Conservation (phyloP, 2,329 filamentous ascomycete species). For the Penicillium sp. region DNA sequence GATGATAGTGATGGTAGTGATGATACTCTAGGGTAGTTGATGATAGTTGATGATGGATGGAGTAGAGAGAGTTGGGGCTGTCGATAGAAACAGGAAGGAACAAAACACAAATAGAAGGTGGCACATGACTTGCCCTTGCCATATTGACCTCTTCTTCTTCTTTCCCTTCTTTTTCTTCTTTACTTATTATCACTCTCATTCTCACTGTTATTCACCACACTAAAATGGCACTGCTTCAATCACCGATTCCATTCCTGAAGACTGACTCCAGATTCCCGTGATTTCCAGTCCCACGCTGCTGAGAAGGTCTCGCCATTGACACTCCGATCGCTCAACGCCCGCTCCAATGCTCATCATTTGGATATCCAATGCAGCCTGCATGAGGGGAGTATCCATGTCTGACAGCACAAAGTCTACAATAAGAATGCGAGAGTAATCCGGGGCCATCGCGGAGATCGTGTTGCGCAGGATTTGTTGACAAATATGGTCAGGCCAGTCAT, state of each 20-base stretch:
- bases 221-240: slow-evolving; percentile 34
- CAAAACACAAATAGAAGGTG: no score
- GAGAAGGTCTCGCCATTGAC: slow-evolving; percentile 38
- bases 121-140: no score
- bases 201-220: no score
- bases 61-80: no score
- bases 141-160: background rate
- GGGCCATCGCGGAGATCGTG: slow-evolving; percentile 37
- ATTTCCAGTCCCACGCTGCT: slow-evolving; percentile 34
- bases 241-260: slow-evolving; percentile 33
- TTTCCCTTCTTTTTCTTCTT: background rate
- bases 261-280: slow-evolving; percentile 31
- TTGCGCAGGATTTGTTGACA: slow-evolving; percentile 38
- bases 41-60: no score
- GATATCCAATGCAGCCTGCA: slow-evolving; percentile 39
- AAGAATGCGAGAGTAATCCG: slow-evolving; percentile 36
- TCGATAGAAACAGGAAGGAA: no score
- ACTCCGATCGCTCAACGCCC: slow-evolving; percentile 38
- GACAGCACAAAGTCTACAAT: slow-evolving; percentile 43
- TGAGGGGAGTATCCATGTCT: slow-evolving; percentile 31
- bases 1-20: background rate
- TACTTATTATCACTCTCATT: no score
- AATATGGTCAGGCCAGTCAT: slow-evolving; percentile 42
- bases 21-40: no score
- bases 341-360: slow-evolving; percentile 45